Evolutionary conservation across 208 protist species (phyloP).

Genomic region (Trypanosoma rangeli): DNA sequence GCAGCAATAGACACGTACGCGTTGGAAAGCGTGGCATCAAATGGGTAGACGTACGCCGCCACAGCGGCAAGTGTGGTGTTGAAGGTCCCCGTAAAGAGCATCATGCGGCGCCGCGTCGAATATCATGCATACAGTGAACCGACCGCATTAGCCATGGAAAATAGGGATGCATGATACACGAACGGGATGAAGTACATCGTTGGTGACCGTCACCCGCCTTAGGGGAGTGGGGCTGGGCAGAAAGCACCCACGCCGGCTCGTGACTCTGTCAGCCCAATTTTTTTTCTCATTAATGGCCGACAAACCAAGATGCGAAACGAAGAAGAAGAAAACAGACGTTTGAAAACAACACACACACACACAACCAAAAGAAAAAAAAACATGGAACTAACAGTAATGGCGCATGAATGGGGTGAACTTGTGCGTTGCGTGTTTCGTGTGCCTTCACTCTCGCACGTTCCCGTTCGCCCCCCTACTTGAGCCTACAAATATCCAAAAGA

Average conservation of each 20-base stretch:
- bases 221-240: not conserved
- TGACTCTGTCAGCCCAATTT: not conserved
- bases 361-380: not conserved
- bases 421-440: not conserved
- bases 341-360: not conserved
- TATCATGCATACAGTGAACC: constrained; percentile 68
- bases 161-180: constrained; percentile 40
- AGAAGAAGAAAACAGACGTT: not conserved
- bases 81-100: constrained; percentile 67
- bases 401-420: not conserved
- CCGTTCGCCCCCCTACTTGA: too few relatives aligned
- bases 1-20: constrained; percentile 49
- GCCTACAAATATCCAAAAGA: not conserved
- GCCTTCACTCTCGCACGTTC: not conserved
- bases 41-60: constrained; percentile 43
- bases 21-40: constrained; percentile 64
- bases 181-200: constrained; percentile 50
- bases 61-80: constrained; percentile 58
- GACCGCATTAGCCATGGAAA: constrained; percentile 62
- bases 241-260: not conserved
- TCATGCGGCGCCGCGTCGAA: constrained; percentile 48
- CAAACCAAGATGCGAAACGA: not conserved
- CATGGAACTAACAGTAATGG: not conserved
- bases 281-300: not conserved
- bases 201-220: not conserved